phyloP scores from a whole-genome alignment of 208 protist genomes.

The Strigomonas galati region DNA sequence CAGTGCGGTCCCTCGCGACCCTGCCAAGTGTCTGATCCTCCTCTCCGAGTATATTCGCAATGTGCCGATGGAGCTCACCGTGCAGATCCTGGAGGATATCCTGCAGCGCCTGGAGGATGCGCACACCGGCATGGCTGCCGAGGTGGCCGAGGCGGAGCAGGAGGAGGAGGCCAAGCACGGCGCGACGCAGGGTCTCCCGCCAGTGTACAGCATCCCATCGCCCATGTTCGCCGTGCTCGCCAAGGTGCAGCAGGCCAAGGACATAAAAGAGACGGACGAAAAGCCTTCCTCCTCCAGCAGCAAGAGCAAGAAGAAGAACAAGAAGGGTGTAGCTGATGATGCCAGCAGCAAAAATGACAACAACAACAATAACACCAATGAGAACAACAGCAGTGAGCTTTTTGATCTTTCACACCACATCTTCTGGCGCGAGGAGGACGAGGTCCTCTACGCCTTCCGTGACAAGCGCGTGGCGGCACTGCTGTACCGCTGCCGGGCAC shows the following conservation, averaged over 20 bases:
- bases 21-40: slow-evolving; percentile 64
- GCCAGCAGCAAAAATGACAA: slow-evolving; percentile 9
- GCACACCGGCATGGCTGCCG: no score
- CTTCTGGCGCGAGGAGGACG: slow-evolving; percentile 89
- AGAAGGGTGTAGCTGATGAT: not conserved
- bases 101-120: slow-evolving; percentile 45
- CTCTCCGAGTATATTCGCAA: slow-evolving; percentile 84
- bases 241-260: slow-evolving; percentile 80
- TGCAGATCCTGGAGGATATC: slow-evolving; percentile 65
- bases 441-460: slow-evolving; percentile 67
- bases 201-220: slow-evolving; percentile 38
- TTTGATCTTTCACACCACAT: slow-evolving; percentile 61
- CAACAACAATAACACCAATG: slow-evolving; percentile 1
- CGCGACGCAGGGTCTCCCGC: slow-evolving; percentile 17
- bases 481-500: slow-evolving; percentile 76
- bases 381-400: slow-evolving; percentile 25
- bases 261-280: slow-evolving; percentile 15
- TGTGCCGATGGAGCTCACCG: slow-evolving; percentile 77
- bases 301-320: not conserved
- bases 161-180: not conserved
- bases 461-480: slow-evolving; percentile 78
- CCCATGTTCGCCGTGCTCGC: slow-evolving; percentile 83
- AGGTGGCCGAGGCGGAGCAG: no score
- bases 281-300: not conserved
- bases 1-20: not conserved